Evolutionary conservation across 164 flowering plant genomes (phyloP).

Genomic region (Brasenia schreberi): DNA sequence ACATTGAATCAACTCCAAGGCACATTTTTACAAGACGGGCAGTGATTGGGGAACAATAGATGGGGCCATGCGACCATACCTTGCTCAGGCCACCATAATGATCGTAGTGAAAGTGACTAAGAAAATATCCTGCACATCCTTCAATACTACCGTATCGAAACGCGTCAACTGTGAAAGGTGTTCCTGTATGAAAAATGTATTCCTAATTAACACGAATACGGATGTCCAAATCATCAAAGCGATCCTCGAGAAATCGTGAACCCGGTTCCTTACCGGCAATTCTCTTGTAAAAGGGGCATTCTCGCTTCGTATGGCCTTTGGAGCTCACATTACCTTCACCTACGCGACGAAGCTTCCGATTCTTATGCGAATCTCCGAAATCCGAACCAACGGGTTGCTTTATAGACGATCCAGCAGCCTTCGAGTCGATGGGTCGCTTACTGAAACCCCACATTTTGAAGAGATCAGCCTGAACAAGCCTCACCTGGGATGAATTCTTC

Average conservation of each 20-base stretch:
- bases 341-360: constrained; percentile 2
- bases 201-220: too few relatives aligned
- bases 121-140: constrained; percentile 62
- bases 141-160: constrained; percentile 52
- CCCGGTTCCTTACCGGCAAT: constrained; percentile 31
- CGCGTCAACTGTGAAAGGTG: constrained; percentile 70
- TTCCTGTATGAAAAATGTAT: constrained; percentile 21
- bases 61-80: constrained; percentile 65
- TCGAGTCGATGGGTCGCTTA: constrained; percentile 7
- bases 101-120: constrained; percentile 61
- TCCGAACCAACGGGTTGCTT: constrained; percentile 1
- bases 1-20: constrained; percentile 50
- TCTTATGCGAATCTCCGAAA: background rate
- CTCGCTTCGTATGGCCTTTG: constrained; percentile 5
- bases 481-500: constrained; percentile 5
- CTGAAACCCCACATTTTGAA: constrained; percentile 46
- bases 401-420: background rate
- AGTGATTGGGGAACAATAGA: constrained; percentile 61
- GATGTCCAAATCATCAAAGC: too few relatives aligned
- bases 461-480: constrained; percentile 35
- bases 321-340: background rate
- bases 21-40: constrained; percentile 43
- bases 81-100: constrained; percentile 68
- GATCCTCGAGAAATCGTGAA: background rate
- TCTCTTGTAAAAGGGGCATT: constrained; percentile 69